Evolutionary conservation across 2,329 filamentous ascomycete genomes (phyloP).

Genomic region (Blumeriella jaapii): DNA sequence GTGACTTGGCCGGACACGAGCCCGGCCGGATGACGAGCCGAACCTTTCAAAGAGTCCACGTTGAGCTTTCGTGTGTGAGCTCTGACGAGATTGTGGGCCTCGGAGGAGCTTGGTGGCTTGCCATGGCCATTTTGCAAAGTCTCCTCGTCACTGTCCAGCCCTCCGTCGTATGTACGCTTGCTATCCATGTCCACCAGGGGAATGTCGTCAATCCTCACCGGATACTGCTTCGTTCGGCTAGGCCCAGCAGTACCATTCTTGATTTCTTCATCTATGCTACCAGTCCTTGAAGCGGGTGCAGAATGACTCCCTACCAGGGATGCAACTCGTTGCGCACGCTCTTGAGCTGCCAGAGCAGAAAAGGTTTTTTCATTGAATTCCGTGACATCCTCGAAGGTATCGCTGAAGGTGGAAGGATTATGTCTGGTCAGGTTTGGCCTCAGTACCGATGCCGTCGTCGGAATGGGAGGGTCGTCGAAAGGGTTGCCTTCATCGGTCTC

Average conservation of each 20-base stretch:
- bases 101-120: constrained; percentile 24
- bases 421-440: constrained; percentile 22
- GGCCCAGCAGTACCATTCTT: constrained; percentile 12
- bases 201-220: constrained; percentile 25
- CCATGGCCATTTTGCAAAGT: constrained; percentile 10
- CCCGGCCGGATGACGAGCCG: constrained; percentile 12
- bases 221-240: constrained; percentile 9
- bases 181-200: constrained; percentile 23
- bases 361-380: constrained; percentile 23
- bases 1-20: constrained; percentile 36
- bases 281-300: constrained; percentile 24
- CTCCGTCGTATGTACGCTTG: constrained; percentile 18
- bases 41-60: constrained; percentile 12
- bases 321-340: constrained; percentile 24
- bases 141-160: constrained; percentile 20
- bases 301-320: constrained; percentile 24
- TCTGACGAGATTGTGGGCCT: constrained; percentile 34
- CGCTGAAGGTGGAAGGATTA: constrained; percentile 12
- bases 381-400: constrained; percentile 10
- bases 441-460: constrained; percentile 11
- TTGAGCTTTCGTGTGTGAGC: constrained; percentile 28
- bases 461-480: constrained; percentile 16
- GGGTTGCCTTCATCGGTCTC: constrained; percentile 22
- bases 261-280: constrained; percentile 21
- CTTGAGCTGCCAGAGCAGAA: constrained; percentile 25